A percentile compares a stretch with the other conserved stretches of the same genome.
Conservation (phyloP, 257 asterid species). For the Solanum piurae region DNA sequence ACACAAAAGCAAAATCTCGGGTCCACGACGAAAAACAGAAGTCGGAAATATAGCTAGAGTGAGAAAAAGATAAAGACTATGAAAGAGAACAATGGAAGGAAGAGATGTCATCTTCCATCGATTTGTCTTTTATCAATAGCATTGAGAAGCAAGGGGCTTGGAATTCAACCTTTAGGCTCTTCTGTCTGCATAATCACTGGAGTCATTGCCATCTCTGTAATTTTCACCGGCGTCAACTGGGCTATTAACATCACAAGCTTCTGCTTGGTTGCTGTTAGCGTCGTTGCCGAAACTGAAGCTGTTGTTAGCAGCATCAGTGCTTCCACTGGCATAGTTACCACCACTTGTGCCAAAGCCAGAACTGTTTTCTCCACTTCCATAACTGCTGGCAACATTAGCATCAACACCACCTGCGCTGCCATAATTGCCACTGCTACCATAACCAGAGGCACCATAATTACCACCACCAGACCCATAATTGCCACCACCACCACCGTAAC, state of each 20-base stretch:
- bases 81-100: neutral
- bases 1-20: neutral
- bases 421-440: neutral
- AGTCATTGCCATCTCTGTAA: conserved; percentile 11
- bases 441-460: neutral
- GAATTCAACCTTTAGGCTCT: conserved; percentile 16
- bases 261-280: neutral
- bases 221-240: conserved; percentile 5
- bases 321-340: neutral
- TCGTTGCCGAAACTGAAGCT: neutral
- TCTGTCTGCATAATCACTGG: conserved; percentile 26
- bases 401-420: conserved; percentile 23
- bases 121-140: neutral
- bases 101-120: neutral
- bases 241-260: conserved; percentile 7
- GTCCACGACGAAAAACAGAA: neutral
- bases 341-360: neutral
- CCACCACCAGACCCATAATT: neutral
- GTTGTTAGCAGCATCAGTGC: neutral
- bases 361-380: conserved; percentile 19
- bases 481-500: conserved; percentile 12
- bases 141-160: neutral
- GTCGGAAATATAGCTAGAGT: neutral
- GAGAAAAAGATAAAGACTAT: too few relatives aligned
- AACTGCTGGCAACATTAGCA: neutral